Base-by-base conservation (phyloP, 805 yeast genomes). In the Candida lessepsii region DNA sequence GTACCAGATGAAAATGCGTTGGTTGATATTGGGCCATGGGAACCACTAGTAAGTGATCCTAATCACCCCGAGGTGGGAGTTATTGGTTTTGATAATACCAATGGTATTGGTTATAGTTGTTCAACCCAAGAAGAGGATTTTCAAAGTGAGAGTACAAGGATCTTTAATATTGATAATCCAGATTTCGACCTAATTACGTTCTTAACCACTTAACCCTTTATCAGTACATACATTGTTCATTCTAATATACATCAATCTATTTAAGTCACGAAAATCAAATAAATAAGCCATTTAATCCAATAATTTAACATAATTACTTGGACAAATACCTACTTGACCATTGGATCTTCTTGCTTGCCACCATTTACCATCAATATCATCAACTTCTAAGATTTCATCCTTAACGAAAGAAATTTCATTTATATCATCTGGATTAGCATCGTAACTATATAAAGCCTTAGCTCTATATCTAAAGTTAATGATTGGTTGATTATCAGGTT, bases 291-390 rank as follows among this genome's bases (percentile, higher is more conserved):
- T 13, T 11, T 32, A 32, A 32, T 46, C 80, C 42, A 83, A 66
- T 45, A 89, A 70, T 61, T 86, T 86, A 35, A 91, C 90, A 57
- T 91, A 91, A 63, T 91, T 93, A 53, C 95, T 83, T 37, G 99
- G 98, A 62, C 96, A 89, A 54, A 91, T 91, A 50, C 98, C 99
- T 31, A 88, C 85, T 60, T 89, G 93, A 24, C 99, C 99, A 51
- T 80, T 84, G 7, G 83, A 73, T 56, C 90, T 78, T 60, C 85
- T 80, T 29, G 96, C 97, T 65, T 89, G 96, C 98, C 98, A 91
- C 99, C 99, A 91, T 65, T 95, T 82, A 33, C 97, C 97, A 49
- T 86, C 86, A 42, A 88, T 87, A 56, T 91, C 97, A 51, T 87
- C 87, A 24, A 91, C 95, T 54, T 83, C 88, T 60, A 91, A 74